These are phyloP conservation scores for Gossypium gossypioides DNA, from an alignment of 441 rosid species.

Conservation along the genomic window DNA sequence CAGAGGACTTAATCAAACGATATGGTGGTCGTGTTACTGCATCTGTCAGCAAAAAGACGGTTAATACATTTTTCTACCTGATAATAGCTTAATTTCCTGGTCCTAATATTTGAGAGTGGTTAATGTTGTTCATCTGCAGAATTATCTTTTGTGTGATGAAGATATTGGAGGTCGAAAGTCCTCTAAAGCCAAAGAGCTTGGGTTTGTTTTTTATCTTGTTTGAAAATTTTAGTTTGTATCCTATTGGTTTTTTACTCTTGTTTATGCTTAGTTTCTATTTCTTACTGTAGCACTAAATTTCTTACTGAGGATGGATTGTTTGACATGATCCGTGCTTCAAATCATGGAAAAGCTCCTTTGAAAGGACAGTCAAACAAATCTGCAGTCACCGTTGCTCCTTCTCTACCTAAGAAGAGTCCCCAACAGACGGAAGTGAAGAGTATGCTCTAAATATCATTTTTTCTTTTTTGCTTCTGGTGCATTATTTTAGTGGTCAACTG, in stretches of 20 bases:
- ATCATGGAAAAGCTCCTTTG: constrained; percentile 30
- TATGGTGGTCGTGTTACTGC: constrained; percentile 89
- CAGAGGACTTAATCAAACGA: constrained; percentile 85
- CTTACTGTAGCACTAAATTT: constrained; percentile 50
- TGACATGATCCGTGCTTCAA: constrained; percentile 67
- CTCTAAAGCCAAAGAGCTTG: constrained; percentile 78
- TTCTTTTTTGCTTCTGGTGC: background rate
- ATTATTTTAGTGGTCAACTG: background rate
- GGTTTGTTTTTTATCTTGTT: constrained; percentile 36
- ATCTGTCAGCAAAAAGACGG: constrained; percentile 97
- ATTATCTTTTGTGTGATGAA: constrained; percentile 89
- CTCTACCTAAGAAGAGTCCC: constrained; percentile 49
- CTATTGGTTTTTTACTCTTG: constrained; percentile 12
- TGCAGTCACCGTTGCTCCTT: constrained; percentile 29
- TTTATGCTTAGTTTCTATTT: constrained; percentile 17
- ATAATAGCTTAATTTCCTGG: constrained; percentile 11
- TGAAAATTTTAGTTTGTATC: constrained; percentile 18
- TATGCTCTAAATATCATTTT: constrained; percentile 22
- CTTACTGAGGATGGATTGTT: constrained; percentile 87
- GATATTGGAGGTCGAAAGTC: constrained; percentile 87
- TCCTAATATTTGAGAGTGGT: constrained; percentile 15
- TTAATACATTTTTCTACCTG: constrained; percentile 21
- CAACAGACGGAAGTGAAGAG: constrained; percentile 46
- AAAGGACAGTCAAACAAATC: constrained; percentile 33
- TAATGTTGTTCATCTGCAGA: constrained; percentile 46